phyloP scores from a whole-genome alignment of 1,284 basidiomycete genomes.

The Boletellus deceptivus region DNA sequence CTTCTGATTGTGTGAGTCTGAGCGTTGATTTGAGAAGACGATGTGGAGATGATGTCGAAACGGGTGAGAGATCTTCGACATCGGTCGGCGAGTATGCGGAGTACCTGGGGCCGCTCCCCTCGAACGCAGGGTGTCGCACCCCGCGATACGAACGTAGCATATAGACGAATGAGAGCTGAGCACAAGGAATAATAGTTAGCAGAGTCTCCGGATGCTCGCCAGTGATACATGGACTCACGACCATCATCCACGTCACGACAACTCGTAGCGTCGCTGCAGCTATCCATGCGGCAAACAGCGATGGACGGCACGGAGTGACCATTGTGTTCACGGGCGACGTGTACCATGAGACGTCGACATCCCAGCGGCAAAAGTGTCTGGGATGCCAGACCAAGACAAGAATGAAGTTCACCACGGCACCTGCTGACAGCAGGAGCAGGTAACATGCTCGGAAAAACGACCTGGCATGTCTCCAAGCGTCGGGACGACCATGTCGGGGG shows the following conservation, averaged over 20 bases:
- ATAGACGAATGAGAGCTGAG: conserved; percentile 38
- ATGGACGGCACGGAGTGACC: conserved; percentile 30
- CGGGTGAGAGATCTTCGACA: conserved; percentile 19
- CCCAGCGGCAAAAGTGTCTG: conserved; percentile 51
- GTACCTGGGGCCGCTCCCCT: conserved; percentile 12
- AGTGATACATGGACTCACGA: conserved; percentile 40
- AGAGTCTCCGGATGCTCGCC: neutral
- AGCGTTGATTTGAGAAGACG: conserved; percentile 15
- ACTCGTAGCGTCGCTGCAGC: conserved; percentile 50
- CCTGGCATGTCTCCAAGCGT: conserved; percentile 14
- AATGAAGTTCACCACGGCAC: conserved; percentile 53
- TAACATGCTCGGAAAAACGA: conserved; percentile 41
- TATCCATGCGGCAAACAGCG: conserved; percentile 53
- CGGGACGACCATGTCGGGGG: conserved; percentile 20
- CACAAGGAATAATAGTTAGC: conserved; percentile 7
- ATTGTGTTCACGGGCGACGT: conserved; percentile 27
- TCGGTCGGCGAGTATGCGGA: conserved; percentile 24
- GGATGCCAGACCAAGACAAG: conserved; percentile 48
- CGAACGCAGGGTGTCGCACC: conserved; percentile 17
- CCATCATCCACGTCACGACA: conserved; percentile 45
- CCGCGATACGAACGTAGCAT: conserved; percentile 20
- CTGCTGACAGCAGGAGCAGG: conserved; percentile 47
- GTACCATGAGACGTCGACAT: conserved; percentile 66
- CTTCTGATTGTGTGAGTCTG: conserved; percentile 16
- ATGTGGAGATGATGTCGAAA: conserved; percentile 16